These are phyloP conservation scores for Cladophialophora bantiana DNA, from an alignment of 2,329 filamentous ascomycete genomes.

Conservation along the genomic window DNA sequence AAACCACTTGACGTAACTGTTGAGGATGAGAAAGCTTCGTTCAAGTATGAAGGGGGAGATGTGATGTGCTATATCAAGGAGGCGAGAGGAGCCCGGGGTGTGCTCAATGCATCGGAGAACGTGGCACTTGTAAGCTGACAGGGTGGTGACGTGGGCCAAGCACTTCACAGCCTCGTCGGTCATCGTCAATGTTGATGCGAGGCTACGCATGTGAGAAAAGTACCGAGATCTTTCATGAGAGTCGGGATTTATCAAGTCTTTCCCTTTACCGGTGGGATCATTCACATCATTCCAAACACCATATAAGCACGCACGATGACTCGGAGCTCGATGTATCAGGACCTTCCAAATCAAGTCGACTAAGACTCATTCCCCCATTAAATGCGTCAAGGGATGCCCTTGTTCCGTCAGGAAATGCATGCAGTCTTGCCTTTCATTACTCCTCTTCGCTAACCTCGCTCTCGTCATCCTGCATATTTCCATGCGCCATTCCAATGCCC, in stretches of 20 bases:
- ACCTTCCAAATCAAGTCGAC: no score
- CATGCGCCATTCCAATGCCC: slow-evolving; percentile 66
- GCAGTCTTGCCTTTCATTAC: slow-evolving; percentile 42
- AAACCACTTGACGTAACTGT: neutral
- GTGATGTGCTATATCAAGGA: neutral
- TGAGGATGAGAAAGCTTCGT: neutral
- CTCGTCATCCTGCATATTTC: slow-evolving; percentile 58
- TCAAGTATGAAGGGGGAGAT: neutral
- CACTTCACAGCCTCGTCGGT: neutral
- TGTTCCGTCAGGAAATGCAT: neutral
- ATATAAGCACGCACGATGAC: no score
- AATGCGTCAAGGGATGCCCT: neutral
- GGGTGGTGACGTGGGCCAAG: neutral
- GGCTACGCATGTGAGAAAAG: neutral
- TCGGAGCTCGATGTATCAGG: no score
- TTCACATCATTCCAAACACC: no score
- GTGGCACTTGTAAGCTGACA: neutral
- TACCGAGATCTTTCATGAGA: neutral
- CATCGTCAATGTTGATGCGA: neutral
- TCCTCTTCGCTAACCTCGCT: slow-evolving; percentile 73
- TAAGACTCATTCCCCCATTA: no score
- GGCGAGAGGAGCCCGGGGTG: no score
- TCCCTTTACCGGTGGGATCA: neutral
- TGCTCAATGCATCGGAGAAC: neutral
- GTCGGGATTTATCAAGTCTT: neutral